These are phyloP conservation scores for Fusarium papillatum DNA, from an alignment of 2,329 filamentous ascomycete genomes.

Conservation along the genomic window DNA sequence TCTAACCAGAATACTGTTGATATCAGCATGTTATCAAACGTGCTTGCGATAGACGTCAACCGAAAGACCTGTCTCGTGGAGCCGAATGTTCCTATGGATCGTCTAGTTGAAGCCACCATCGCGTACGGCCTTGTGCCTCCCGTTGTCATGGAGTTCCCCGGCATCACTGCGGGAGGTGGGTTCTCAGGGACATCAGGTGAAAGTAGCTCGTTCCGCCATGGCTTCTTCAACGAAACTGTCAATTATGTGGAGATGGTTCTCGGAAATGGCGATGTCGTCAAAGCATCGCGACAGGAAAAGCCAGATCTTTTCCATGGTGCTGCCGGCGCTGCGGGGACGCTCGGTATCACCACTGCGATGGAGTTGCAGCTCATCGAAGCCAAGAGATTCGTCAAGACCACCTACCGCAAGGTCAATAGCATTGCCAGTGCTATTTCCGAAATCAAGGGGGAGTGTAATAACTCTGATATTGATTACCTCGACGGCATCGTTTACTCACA, in stretches of 20 bases:
- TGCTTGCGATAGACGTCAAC: slow-evolving; percentile 20
- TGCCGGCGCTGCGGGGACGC: slow-evolving; percentile 70
- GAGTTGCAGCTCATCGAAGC: slow-evolving; percentile 69
- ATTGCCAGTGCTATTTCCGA: slow-evolving; percentile 58
- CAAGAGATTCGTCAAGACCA: slow-evolving; percentile 66
- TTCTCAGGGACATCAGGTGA: slow-evolving; percentile 77
- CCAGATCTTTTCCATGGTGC: slow-evolving; percentile 71
- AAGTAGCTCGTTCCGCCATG: slow-evolving; percentile 75
- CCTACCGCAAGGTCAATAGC: slow-evolving; percentile 62
- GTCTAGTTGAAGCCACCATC: slow-evolving; percentile 69
- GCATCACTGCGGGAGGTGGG: slow-evolving; percentile 77
- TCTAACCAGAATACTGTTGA: slow-evolving; percentile 34
- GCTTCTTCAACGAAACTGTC: slow-evolving; percentile 75
- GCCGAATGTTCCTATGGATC: slow-evolving; percentile 79
- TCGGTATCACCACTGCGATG: slow-evolving; percentile 72
- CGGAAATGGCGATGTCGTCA: slow-evolving; percentile 67
- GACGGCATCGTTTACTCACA: slow-evolving; percentile 70
- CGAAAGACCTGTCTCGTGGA: slow-evolving; percentile 62
- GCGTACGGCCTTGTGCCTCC: slow-evolving; percentile 69
- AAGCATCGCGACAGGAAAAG: slow-evolving; percentile 59
- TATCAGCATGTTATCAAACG: slow-evolving; percentile 35
- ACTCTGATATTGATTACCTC: slow-evolving; percentile 63
- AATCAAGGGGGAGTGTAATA: slow-evolving; percentile 45
- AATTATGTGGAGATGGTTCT: slow-evolving; percentile 74
- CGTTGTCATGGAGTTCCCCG: slow-evolving; percentile 80